Conservation (phyloP, 1,284 basidiomycete species). For the Xerocomus alliaceus region DNA sequence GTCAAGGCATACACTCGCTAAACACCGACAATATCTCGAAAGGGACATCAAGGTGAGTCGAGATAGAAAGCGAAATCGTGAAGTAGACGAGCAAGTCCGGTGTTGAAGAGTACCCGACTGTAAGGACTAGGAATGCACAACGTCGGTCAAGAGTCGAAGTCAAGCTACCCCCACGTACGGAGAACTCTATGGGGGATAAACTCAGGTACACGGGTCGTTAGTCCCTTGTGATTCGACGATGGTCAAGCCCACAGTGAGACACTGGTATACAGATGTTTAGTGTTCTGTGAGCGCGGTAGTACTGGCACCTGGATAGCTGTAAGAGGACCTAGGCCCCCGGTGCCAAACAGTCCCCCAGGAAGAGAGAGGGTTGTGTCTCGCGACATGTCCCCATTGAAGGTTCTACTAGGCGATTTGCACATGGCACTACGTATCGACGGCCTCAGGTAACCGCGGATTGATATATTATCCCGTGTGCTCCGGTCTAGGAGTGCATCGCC, state of each 20-base stretch:
- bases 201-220: background rate
- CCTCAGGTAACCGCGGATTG: background rate
- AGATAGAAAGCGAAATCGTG: constrained; percentile 60
- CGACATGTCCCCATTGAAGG: background rate
- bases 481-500: constrained; percentile 44
- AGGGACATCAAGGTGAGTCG: constrained; percentile 53
- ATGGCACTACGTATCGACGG: background rate
- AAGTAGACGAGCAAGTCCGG: constrained; percentile 82
- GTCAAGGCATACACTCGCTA: constrained; percentile 62
- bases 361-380: too few species aligned
- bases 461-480: background rate
- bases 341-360: too few species aligned
- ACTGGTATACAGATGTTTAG: too few species aligned
- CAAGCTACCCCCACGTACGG: background rate
- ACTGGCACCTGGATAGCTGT: too few species aligned
- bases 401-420: background rate
- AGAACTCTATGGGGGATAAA: background rate
- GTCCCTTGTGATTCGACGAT: background rate
- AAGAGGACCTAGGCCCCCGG: too few species aligned
- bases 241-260: too few species aligned
- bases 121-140: background rate
- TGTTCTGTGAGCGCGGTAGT: too few species aligned
- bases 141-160: background rate
- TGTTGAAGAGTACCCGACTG: constrained; percentile 67
- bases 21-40: background rate